Base-by-base conservation (phyloP, 2,329 filamentous ascomycete species). In the Pestalotiopsis sp. region DNA sequence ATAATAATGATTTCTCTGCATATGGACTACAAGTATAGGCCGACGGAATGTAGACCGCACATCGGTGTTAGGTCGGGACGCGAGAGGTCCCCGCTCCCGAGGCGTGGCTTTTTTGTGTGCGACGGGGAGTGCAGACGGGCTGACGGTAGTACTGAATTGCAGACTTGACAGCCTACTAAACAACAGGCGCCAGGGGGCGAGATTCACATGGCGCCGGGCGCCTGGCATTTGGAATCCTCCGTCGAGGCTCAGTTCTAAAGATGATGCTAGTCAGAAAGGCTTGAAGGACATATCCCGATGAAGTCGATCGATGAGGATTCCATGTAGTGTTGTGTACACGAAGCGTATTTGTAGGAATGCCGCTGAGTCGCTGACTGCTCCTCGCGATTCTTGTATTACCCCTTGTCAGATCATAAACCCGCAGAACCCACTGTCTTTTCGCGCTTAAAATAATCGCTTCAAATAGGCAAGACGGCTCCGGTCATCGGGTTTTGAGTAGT, bases 31-130 rank as follows among this genome's bases (percentile, higher is more conserved):
- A n/a, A n/a, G 17, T 52, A 52, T 59, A 59, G 27, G 57, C 23
- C 20, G 20, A 63, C 66, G 61, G 59, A 58, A 62, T 23, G 13
- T 4, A 27, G 13, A 17, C 45, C 60, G 66, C 41, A 41, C 14
- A 31, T 59, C 60, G n/a, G 60, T 45, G 45, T 52, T 56, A 60
- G 31, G 40, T 68, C 61, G 66, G 66, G 25, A 17, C 66, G 61
- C 61, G 66, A 68, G 66, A 68, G 7, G 45, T 45, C 17, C 61
- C 61, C 61, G 60, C 61, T 17, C 49, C 60, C 31, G 60, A 36
- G 7, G 31, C 31, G 31, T 36, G 31, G 31, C 31, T 36, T 36
- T 36, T 36, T 36, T 36, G 31, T 36, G 31, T 36, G 31, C 31
- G 6, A 64, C 11, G 11, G 11, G 40, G 17, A 9, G 62, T 36